Conservation (phyloP, 768 basidiomycete genomes). For the Naganishia friedmannii region DNA sequence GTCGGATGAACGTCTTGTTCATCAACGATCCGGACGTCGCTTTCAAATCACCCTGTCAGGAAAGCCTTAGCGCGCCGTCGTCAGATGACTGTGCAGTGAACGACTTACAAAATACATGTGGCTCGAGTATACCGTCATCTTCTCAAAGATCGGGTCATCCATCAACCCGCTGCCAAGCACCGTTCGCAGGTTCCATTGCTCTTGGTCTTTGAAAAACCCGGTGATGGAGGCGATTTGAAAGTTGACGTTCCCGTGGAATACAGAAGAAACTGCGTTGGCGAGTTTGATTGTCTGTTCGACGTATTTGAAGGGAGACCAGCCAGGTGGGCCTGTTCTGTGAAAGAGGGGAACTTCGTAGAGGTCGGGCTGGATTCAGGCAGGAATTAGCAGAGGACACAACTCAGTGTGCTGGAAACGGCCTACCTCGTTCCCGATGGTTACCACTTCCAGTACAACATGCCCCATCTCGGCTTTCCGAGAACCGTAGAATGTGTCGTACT, state of each 20-base stretch:
- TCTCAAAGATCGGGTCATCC: neutral
- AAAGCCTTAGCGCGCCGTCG: neutral
- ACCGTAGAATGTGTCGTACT: neutral
- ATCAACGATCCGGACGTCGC: neutral
- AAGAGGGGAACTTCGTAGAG: conserved; percentile 9
- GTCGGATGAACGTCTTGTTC: conserved; percentile 26
- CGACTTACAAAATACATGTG: neutral
- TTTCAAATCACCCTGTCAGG: neutral
- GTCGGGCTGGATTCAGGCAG: conserved; percentile 27
- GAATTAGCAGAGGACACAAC: neutral
- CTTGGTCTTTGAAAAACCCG: conserved; percentile 20
- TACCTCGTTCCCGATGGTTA: neutral
- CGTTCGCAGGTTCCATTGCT: neutral
- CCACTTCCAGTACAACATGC: neutral
- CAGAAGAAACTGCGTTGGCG: neutral
- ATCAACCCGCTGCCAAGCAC: neutral
- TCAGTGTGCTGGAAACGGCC: neutral
- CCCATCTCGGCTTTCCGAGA: neutral
- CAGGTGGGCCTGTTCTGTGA: conserved; percentile 10
- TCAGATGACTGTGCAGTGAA: neutral
- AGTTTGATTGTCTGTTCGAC: conserved; percentile 12
- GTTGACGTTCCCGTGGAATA: conserved; percentile 15
- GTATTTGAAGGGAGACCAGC: conserved; percentile 26
- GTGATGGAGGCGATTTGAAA: conserved; percentile 30
- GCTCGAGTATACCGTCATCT: conserved; percentile 26